These are phyloP conservation scores for Globisporangium nodosum DNA, from an alignment of 352 stramenopile species.

Conservation along the genomic window DNA sequence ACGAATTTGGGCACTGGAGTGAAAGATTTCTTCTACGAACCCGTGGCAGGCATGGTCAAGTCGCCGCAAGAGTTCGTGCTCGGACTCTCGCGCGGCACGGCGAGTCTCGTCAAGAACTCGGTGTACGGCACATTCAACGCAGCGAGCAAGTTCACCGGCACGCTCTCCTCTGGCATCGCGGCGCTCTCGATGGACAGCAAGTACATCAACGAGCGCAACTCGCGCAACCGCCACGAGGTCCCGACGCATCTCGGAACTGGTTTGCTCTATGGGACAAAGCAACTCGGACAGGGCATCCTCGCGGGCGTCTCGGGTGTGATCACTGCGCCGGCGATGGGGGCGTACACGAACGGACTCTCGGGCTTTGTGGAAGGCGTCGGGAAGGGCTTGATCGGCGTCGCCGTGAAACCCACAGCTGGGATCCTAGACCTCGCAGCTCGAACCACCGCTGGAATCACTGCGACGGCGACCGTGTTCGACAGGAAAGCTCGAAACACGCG, in stretches of 20 bases:
- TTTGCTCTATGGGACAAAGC: constrained; percentile 84
- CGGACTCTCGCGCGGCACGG: constrained; percentile 84
- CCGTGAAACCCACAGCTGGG: constrained; percentile 84
- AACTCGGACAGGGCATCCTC: constrained; percentile 88
- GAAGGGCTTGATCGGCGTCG: constrained; percentile 83
- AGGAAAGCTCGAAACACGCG: constrained; percentile 61
- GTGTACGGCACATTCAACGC: constrained; percentile 91
- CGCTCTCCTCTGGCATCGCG: constrained; percentile 87
- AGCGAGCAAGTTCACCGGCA: constrained; percentile 91
- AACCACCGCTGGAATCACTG: constrained; percentile 77
- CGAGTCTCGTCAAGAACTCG: constrained; percentile 87
- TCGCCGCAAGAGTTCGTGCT: constrained; percentile 86
- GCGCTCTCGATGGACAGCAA: constrained; percentile 86
- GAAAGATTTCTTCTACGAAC: constrained; percentile 91
- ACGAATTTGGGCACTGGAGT: constrained; percentile 84
- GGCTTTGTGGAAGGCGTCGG: constrained; percentile 88
- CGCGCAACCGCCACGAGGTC: constrained; percentile 72
- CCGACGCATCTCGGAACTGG: constrained; percentile 82
- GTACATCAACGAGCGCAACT: constrained; percentile 83
- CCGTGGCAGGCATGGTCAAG: constrained; percentile 79
- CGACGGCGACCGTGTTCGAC: constrained; percentile 79
- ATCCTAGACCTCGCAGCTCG: constrained; percentile 78
- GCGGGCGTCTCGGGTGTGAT: constrained; percentile 89
- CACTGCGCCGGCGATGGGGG: constrained; percentile 85
- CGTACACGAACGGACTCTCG: constrained; percentile 85